Evolutionary conservation across 169 alveolate genomes (phyloP), one percentile per base, ranked within the genome.

Genomic region (Amoebophrya sp.): DNA sequence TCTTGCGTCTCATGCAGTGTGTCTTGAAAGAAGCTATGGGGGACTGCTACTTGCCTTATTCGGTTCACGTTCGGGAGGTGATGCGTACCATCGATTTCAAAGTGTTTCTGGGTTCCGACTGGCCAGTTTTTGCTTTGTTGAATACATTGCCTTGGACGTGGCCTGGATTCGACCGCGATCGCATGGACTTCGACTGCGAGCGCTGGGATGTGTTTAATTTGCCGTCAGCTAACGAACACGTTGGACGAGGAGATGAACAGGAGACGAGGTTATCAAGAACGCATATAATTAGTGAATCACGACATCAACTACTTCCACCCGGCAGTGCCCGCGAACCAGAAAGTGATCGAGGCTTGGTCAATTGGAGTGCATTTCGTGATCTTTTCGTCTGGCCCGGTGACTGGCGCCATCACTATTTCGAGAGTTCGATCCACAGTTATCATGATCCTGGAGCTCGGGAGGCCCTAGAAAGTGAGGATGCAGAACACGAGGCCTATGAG

Each of bases 1-100:
- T 65, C 83, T 29, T 65, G 2, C 83, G 83, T 10, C 83, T 65
- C 36, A 65, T 65, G 83, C 83, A 65, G 83, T 65, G 83, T 36
- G n/a, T 65, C 2, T 18, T 65, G 33, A 65, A 65, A 26, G 83
- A 65, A 26, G 33, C 2, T 6, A 65, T 65, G 83, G 83, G 83
- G 3, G 83, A 65, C 26, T 65, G 83, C 83, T 65, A 65, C 83
- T 18, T 65, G 2, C 83, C 83, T 6, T 65, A 65, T 36, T 65
- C 83, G 36, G 83, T 65, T 1, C 83, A 65, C 83, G 83, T 65
- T 6, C 83, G 83, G 36, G 83, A 65, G 83, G 2, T 65, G 3
- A 65, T 65, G 2, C 83, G 83, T 36, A 18, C 33, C 83, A 18
- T 26, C 38, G 26, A 65, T 26, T 65, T 12, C 83, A 65, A 65